These are phyloP conservation scores for Xylariaceae sp. DNA, from an alignment of 2,329 filamentous ascomycete genomes.

Conservation along the genomic window DNA sequence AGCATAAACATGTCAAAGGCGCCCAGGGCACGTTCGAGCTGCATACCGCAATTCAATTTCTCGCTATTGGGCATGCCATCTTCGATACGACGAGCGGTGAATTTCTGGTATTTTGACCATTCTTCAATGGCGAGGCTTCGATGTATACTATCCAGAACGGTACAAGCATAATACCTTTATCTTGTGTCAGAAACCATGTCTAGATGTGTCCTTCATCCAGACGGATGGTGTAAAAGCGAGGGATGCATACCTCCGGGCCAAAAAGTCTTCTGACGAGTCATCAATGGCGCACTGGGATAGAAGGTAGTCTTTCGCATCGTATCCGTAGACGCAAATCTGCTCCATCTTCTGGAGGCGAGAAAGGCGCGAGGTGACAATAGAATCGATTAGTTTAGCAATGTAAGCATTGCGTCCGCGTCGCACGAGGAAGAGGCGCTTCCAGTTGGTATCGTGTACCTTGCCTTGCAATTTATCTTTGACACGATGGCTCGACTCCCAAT, in stretches of 20 bases:
- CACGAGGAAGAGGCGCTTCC: constrained; percentile 70
- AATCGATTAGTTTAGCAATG: constrained; percentile 62
- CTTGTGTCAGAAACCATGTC: not conserved
- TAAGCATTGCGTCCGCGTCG: constrained; percentile 56
- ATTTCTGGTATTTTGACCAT: constrained; percentile 64
- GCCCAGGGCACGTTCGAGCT: constrained; percentile 73
- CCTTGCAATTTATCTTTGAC: constrained; percentile 58
- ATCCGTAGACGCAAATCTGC: constrained; percentile 71
- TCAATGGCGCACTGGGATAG: constrained; percentile 64
- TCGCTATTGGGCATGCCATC: constrained; percentile 32
- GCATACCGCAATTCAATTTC: constrained; percentile 51
- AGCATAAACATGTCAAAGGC: constrained; percentile 91
- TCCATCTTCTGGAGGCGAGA: constrained; percentile 71
- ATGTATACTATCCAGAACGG: constrained; percentile 78
- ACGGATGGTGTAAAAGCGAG: not conserved
- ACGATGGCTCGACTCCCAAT: constrained; percentile 73
- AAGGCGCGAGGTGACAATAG: constrained; percentile 70
- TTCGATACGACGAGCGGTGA: constrained; percentile 33
- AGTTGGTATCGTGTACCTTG: constrained; percentile 63
- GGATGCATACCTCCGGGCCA: constrained; percentile 58
- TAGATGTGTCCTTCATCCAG: not conserved
- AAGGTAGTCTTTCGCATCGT: constrained; percentile 87
- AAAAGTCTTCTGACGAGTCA: constrained; percentile 68
- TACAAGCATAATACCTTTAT: constrained; percentile 69
- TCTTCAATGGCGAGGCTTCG: constrained; percentile 76